phyloP scores from a whole-genome alignment of 139 green algal genomes.

The Pleodorina starrii region DNA sequence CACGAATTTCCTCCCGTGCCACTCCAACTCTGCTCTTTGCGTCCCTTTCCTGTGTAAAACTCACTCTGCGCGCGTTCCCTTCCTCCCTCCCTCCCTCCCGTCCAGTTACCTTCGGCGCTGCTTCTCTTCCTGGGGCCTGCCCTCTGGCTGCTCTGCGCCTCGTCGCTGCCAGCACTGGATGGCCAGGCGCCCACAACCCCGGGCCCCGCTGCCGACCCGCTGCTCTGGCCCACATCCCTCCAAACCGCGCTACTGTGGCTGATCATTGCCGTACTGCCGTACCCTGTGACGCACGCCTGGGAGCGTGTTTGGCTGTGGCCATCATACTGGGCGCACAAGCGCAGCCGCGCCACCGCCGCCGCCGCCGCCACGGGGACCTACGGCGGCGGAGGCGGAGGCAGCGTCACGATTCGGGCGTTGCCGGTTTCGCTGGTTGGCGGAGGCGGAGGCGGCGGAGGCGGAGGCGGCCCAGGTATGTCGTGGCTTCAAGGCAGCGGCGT shows the following conservation, averaged over 20 bases:
- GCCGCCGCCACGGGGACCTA: too few species aligned
- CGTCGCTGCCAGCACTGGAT: neutral
- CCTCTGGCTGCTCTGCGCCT: neutral
- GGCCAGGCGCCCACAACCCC: neutral
- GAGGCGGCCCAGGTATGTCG: neutral
- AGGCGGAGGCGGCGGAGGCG: neutral
- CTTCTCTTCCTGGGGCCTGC: neutral
- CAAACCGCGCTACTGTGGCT: neutral
- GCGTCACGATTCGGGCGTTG: neutral
- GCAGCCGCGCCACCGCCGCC: too few species aligned
- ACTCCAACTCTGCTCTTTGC: too few species aligned
- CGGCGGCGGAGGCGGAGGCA: neutral
- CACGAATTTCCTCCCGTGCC: too few species aligned
- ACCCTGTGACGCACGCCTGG: neutral
- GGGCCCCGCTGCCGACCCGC: neutral
- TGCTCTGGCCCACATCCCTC: neutral
- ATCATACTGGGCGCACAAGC: neutral
- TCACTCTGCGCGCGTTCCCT: too few species aligned
- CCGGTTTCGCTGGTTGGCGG: neutral
- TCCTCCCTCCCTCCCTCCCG: neutral
- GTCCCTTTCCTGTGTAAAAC: too few species aligned
- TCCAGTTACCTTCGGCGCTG: neutral
- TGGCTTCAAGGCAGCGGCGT: neutral
- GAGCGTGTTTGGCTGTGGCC: neutral
- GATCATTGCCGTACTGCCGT: conserved; percentile 1